Base-by-base conservation (phyloP, 768 basidiomycete genomes). In the Auriculariales sp. region DNA sequence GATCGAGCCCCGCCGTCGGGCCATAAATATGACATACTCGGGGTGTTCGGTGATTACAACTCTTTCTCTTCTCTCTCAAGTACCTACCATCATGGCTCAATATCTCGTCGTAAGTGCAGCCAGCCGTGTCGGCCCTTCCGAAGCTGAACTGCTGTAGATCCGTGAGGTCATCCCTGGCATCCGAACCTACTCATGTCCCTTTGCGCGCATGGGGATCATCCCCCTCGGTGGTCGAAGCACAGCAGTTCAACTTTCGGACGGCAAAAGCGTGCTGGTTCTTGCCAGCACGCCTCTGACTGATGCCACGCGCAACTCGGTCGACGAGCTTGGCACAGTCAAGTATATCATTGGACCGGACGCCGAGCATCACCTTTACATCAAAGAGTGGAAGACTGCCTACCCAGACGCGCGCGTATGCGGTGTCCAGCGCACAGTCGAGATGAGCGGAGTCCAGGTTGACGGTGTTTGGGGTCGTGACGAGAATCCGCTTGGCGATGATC, bases 161-260 rank as follows among this genome's bases (percentile, higher is more conserved):
- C n/a, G n/a, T n/a, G n/a, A n/a, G n/a, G n/a, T n/a, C n/a, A n/a
- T n/a, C n/a, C n/a, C n/a, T n/a, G n/a, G n/a, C n/a, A n/a, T n/a
- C n/a, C n/a, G n/a, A n/a, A n/a, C n/a, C n/a, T n/a, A n/a, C n/a
- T n/a, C n/a, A n/a, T n/a, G n/a, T n/a, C 80, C 83, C 1, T 88
- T 87, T 58, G 59, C 73, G 10, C 74, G 86, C 35, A 76, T 73
- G 51, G 77, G 79, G 7, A 6, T 87, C 25, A 56, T 88, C 15
- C 85, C 86, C 3, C 66, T 91, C 28, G 91, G 91, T 1, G 88
- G 89, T 19, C 69, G 91, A 39, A 80, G 85, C 5, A 93, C 89
- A 0, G 90, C 88, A 0, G 69, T 93, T 57, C 76, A 72, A 62
- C 69, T 92, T 19, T 64, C 64, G 33, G 71, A 74, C 46, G 79